Conservation (phyloP, 2,329 filamentous ascomycete species). For the Pseudocercospora cruenta region DNA sequence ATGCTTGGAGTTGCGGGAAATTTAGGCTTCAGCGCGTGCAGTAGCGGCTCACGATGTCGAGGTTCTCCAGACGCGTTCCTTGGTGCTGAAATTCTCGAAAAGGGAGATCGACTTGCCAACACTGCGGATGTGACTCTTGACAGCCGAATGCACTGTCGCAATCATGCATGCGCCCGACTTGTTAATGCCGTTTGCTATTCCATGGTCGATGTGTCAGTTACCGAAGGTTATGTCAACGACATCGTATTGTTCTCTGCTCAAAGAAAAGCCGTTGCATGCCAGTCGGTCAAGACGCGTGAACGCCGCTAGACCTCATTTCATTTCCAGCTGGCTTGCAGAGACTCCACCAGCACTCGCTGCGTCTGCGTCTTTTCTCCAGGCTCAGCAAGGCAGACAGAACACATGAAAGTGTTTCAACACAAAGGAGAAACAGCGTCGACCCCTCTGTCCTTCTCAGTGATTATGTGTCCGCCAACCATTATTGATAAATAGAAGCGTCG, state of each 20-base stretch:
- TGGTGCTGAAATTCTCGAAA: neutral
- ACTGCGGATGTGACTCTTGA: neutral
- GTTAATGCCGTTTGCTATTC: slow-evolving; percentile 1
- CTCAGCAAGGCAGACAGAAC: neutral
- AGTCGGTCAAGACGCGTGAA: neutral
- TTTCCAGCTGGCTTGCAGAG: neutral
- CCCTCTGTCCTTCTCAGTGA: neutral
- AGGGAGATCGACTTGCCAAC: neutral
- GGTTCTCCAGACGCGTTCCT: neutral
- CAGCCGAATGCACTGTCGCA: slow-evolving; percentile 14
- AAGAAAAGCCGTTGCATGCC: slow-evolving; percentile 7
- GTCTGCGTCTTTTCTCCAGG: too few species aligned
- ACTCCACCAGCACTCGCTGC: neutral
- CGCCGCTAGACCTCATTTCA: slow-evolving; percentile 1
- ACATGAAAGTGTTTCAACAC: neutral
- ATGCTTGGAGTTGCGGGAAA: neutral
- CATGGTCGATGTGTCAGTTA: neutral
- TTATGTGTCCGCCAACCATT: neutral
- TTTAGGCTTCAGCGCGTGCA: neutral
- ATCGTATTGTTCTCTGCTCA: slow-evolving; percentile 3
- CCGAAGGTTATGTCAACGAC: slow-evolving; percentile 4
- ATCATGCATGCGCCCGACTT: slow-evolving; percentile 7
- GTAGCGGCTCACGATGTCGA: neutral
- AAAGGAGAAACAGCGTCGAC: neutral
- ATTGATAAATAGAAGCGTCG: neutral